Evolutionary conservation across 179 eudicot species (phyloP), one percentile per base, ranked within the genome.

Genomic region (Vitellaria paradoxa): DNA sequence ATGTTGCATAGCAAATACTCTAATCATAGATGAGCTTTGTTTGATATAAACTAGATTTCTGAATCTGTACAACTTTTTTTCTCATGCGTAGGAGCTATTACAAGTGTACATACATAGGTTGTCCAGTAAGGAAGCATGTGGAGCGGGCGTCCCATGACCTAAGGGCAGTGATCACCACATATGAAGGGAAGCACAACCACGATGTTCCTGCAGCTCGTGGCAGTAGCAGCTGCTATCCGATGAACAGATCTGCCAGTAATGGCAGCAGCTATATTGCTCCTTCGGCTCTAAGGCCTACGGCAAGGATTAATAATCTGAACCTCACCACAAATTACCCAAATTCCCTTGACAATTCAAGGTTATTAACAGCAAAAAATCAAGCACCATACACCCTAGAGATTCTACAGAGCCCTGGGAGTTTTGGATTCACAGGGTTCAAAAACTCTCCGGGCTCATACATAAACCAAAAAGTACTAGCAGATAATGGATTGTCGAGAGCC

Each of bases 121-220:
- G 98, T 77, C 96, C 90, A 0, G 98, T 94, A 20, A 87, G 98
- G 80, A 94, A 94, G 81, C 98, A 92, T 78, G 91, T 94, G 3
- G 98, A 94, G 75, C 78, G 98, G 81, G 98, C 98, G 23, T 85
- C 90, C 63, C 92, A 94, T 23, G 97, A 94, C 76, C 42, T 70
- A 40, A 85, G 90, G 76, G 90, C 97, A 0, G 98, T 94, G 63
- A 91, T 94, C 84, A 94, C 97, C 7, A 92, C 98, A 11, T 94
- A 94, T 24, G 98, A 94, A 77, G 97, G 97, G 12, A 94, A 94
- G 71, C 98, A 94, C 84, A 94, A 87, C 88, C 98, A 94, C 11
- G 98, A 92, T 53, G 86, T 94, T 21, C 98, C 98, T 26, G 89
- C 93, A 72, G 88, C 91, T 14, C 89, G 98, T 9, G 98, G 98